Evolutionary conservation across 257 asterid species (phyloP).

Genomic region (Lycium barbarum): DNA sequence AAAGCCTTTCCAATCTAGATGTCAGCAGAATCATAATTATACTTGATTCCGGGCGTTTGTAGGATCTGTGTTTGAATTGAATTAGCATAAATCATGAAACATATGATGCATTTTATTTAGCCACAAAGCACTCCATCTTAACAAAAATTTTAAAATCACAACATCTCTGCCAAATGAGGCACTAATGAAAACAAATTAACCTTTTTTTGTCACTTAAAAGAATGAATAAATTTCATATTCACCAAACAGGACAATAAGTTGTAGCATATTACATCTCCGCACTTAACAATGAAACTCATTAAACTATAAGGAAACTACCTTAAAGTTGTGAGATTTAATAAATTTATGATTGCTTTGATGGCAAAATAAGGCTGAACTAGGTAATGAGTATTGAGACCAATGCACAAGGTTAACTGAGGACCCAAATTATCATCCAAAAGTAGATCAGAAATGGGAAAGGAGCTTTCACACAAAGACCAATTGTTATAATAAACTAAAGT

Average conservation of each 20-base stretch:
- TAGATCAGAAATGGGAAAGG: background rate
- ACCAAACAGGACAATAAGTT: constrained; percentile 11
- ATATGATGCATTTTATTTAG: no score
- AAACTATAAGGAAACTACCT: constrained; percentile 4
- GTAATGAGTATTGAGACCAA: background rate
- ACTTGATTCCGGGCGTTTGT: constrained; percentile 47
- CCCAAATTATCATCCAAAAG: background rate
- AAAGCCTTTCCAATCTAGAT: constrained; percentile 73
- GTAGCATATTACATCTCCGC: background rate
- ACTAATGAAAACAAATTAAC: no score
- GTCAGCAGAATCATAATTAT: constrained; percentile 47
- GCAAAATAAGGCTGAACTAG: background rate
- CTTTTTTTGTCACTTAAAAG: background rate
- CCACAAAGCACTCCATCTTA: no score
- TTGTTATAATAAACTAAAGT: background rate
- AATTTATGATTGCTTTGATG: background rate
- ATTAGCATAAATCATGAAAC: no score
- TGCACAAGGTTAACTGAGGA: background rate
- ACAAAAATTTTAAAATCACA: no score
- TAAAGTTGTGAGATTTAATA: background rate
- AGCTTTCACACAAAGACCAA: background rate
- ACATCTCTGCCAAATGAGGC: no score
- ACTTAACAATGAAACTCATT: background rate
- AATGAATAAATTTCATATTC: constrained; percentile 19
- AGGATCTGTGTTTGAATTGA: constrained; percentile 32